Conservation (phyloP, 2,329 filamentous ascomycete species). For the Trichoderma sp. region DNA sequence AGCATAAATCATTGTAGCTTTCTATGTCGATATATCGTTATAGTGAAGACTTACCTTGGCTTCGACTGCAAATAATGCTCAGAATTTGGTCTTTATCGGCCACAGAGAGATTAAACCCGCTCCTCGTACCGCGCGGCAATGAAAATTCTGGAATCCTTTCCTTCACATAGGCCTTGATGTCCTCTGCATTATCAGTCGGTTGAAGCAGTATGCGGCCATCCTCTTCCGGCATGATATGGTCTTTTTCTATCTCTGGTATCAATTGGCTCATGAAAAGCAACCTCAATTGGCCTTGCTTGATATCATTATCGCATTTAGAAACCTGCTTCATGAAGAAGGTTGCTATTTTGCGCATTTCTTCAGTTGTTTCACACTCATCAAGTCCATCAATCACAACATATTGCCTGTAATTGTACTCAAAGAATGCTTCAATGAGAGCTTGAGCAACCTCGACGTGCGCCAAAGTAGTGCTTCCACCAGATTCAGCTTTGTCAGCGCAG, state of each 20-base stretch:
- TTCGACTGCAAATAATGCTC: slow-evolving; percentile 1
- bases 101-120: slow-evolving; percentile 3
- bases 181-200: slow-evolving; percentile 1
- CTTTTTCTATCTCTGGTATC: background rate
- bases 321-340: slow-evolving; percentile 1
- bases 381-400: slow-evolving; percentile 12
- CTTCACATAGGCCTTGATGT: background rate
- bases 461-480: background rate
- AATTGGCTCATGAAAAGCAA: slow-evolving; percentile 6
- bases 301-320: background rate
- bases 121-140: background rate
- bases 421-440: background rate
- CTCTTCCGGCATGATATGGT: background rate
- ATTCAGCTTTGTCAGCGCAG: background rate
- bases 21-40: background rate
- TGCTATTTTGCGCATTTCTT: background rate
- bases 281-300: slow-evolving; percentile 4
- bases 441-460: background rate
- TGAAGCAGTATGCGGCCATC: background rate
- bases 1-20: background rate
- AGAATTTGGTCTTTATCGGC: background rate
- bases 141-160: slow-evolving; percentile 1
- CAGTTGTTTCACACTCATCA: background rate
- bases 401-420: slow-evolving; percentile 8
- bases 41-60: background rate